phyloP scores from a whole-genome alignment of 192 early-diverging fungal species.

The Spizellomyces punctatus region DNA sequence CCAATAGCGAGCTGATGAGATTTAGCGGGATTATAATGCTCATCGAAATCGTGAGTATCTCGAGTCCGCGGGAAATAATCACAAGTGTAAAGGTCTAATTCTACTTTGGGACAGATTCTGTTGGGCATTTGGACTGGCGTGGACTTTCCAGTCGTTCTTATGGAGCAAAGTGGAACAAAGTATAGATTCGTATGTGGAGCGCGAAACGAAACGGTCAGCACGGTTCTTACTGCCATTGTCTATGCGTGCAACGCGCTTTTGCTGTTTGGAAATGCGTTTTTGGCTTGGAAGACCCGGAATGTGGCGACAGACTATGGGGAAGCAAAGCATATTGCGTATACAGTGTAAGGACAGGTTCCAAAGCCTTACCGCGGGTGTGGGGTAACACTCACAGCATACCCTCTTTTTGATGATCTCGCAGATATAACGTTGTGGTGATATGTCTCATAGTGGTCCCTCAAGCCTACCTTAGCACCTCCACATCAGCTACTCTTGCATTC shows the following conservation, averaged over 20 bases:
- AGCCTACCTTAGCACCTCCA: neutral
- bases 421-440: constrained; percentile 1
- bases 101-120: neutral
- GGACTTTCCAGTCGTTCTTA: neutral
- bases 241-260: neutral
- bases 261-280: neutral
- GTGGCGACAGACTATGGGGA: constrained; percentile 4
- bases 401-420: too few relatives aligned
- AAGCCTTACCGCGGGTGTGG: too few relatives aligned
- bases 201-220: neutral
- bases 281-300: constrained; percentile 4
- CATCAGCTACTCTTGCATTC: neutral
- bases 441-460: constrained; percentile 3
- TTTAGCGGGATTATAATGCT: neutral
- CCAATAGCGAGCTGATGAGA: neutral
- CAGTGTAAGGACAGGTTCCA: neutral
- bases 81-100: neutral
- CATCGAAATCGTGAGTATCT: neutral
- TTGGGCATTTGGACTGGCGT: constrained; percentile 2
- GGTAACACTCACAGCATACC: too few relatives aligned
- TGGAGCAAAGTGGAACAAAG: neutral
- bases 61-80: neutral
- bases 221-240: neutral
- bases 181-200: neutral
- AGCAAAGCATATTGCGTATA: constrained; percentile 2